phyloP scores from a whole-genome alignment of 2,329 filamentous ascomycete species.

The Knufia petricola region DNA sequence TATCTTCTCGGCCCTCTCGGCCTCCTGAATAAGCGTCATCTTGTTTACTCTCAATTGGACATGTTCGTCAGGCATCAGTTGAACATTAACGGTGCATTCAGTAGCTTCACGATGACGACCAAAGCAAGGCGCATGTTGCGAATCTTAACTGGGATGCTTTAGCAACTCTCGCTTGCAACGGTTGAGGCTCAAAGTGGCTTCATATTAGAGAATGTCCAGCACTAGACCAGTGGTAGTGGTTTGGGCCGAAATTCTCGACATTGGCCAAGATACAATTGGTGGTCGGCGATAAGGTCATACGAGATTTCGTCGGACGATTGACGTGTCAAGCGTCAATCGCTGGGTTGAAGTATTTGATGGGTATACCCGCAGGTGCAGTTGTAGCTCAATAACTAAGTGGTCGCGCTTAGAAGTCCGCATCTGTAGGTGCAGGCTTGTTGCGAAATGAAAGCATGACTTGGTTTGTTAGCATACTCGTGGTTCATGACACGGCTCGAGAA shows the following conservation, averaged over 20 bases:
- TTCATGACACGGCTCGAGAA: background rate
- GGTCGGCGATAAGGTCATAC: conserved; percentile 12
- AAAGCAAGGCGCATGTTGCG: conserved; percentile 3
- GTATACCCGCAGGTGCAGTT: conserved; percentile 10
- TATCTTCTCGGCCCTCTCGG: conserved; percentile 44
- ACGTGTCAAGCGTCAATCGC: conserved; percentile 20
- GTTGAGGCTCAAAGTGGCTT: conserved; percentile 50
- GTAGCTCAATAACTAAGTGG: conserved; percentile 10
- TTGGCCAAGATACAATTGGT: background rate
- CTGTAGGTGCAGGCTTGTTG: background rate
- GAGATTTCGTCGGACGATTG: conserved; percentile 19
- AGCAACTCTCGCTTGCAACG: background rate
- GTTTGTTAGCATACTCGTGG: background rate
- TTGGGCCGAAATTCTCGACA: background rate
- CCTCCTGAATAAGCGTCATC: conserved; percentile 35
- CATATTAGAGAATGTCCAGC: conserved; percentile 65
- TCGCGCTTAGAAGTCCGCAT: background rate
- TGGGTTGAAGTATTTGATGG: conserved; percentile 2
- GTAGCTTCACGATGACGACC: background rate
- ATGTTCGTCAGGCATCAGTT: conserved; percentile 4
- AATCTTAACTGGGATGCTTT: background rate
- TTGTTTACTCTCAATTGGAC: background rate
- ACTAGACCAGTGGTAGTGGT: conserved; percentile 43
- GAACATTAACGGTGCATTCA: background rate
- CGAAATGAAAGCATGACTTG: background rate